Base-by-base conservation (phyloP, 2,329 filamentous ascomycete genomes). In the Xylariaceae sp. region DNA sequence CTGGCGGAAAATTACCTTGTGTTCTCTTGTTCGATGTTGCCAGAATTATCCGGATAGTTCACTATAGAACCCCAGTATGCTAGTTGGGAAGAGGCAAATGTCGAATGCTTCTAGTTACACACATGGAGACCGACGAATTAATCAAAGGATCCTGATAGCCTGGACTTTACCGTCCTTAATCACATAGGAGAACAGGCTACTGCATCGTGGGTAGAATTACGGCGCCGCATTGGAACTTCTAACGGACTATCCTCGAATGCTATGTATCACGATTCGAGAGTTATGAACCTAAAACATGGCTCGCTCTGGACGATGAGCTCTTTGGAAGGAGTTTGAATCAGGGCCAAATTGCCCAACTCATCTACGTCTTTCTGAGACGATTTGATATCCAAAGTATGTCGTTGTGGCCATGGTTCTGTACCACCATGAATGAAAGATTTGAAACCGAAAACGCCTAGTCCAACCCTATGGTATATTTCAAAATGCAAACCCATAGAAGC, bases 391-490 rank as follows among this genome's bases (percentile, higher is more conserved):
- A 56, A 49, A 53, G 60, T 65, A 61, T 50, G 56, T 60, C 34
- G 44, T 55, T 49, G 40, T 58, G 49, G 51, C 9, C 26, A 31
- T n/a, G 23, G 33, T n/a, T 62, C 60, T 62, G 54, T 55, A 60
- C 48, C 54, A 47, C 54, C 39, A 46, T 46, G 28, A 48, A 51
- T 51, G 34, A 53, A 51, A 23, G 5, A 39, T 53, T 44, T 34
- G 52, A 61, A 54, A 28, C 53, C 48, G 16, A 53, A 26, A 66
- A 66, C 65, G 62, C 67, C 66, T 33, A 58, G 24, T 46, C 60
- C 54, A 60, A 60, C 60, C 60, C 36, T 50, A 47, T 55, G 53
- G 46, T 54, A 62, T 57, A 55, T 44, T 41, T 47, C 49, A 53
- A 53, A 53, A 56, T 39, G 37, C 57, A 46, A 64, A 60, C 57